A percentile compares a stretch with the other conserved stretches of the same genome.
phyloP scores from a whole-genome alignment of 768 basidiomycete species.

The Hortiboletus campestris region DNA sequence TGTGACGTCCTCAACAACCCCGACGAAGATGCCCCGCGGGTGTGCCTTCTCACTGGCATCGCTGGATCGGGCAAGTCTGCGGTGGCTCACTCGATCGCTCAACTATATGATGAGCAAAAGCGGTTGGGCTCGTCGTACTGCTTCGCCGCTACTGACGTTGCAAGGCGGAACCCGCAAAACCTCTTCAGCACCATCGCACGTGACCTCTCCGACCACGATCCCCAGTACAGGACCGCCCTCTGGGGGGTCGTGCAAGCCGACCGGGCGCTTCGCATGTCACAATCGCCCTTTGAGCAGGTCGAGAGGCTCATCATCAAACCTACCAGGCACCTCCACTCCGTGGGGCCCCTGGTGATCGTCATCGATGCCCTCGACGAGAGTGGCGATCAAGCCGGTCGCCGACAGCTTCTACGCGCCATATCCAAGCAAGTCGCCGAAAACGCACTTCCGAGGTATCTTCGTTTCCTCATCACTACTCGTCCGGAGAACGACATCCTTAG shows the following conservation, averaged over 20 bases:
- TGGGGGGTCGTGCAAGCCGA: conserved; percentile 11
- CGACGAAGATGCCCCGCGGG: conserved; percentile 19
- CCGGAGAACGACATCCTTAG: too few relatives aligned
- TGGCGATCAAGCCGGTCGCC: too few relatives aligned
- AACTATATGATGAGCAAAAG: conserved; percentile 16
- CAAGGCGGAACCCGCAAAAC: conserved; percentile 15
- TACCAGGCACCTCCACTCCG: conserved; percentile 11
- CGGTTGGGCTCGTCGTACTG: conserved; percentile 33
- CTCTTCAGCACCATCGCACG: conserved; percentile 31
- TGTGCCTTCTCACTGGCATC: conserved; percentile 24
- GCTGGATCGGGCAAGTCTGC: conserved; percentile 30
- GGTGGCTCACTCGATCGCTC: conserved; percentile 27
- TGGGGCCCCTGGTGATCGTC: too few relatives aligned
- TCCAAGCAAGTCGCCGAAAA: too few relatives aligned
- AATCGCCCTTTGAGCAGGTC: conserved; percentile 19
- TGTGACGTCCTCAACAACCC: too few relatives aligned
- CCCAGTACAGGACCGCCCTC: too few relatives aligned
- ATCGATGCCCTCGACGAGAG: conserved; percentile 32
- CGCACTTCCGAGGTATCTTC: too few relatives aligned
- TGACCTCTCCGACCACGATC: conserved; percentile 30
- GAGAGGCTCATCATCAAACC: conserved; percentile 26
- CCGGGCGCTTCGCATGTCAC: conserved; percentile 15
- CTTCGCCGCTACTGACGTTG: conserved; percentile 13
- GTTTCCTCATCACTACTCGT: too few relatives aligned
- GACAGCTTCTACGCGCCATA: conserved; percentile 8